phyloP scores from a whole-genome alignment of 257 asterid species.

The Thymus mandschuricus region DNA sequence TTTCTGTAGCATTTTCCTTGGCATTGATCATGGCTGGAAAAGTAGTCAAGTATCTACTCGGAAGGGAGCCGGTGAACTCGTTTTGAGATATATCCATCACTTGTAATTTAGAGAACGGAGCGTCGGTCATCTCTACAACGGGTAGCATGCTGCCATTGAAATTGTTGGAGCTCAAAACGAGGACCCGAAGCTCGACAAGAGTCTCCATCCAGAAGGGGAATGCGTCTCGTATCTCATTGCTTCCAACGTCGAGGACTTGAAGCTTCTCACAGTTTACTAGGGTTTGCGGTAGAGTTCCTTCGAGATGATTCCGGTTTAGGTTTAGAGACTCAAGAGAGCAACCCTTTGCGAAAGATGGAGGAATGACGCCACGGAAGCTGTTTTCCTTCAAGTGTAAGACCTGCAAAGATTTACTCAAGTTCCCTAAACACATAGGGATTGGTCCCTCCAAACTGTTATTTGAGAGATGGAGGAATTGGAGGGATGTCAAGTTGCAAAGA shows the following conservation, averaged over 20 bases:
- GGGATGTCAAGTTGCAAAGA: slow-evolving; percentile 3
- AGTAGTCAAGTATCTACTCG: background rate
- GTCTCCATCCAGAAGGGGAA: background rate
- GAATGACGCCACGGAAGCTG: background rate
- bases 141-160: background rate
- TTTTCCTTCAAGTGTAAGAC: background rate
- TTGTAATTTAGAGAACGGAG: background rate
- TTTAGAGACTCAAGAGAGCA: slow-evolving; percentile 1
- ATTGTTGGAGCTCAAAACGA: background rate
- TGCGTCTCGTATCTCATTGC: background rate
- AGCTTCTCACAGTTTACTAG: background rate
- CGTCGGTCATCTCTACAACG: background rate
- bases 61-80: background rate
- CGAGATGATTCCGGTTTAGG: background rate
- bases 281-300: background rate
- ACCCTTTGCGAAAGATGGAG: background rate
- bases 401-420: background rate
- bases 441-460: slow-evolving; percentile 1
- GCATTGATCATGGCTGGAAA: slow-evolving; percentile 8
- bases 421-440: background rate
- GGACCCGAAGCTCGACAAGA: background rate
- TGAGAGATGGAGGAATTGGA: slow-evolving; percentile 3
- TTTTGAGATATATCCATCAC: slow-evolving; percentile 4
- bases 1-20: background rate
- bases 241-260: background rate